Evolutionary conservation across 139 green algal genomes (phyloP), one percentile per base, ranked within the genome.

Genomic region (Chlamydomonas schloesseri): DNA sequence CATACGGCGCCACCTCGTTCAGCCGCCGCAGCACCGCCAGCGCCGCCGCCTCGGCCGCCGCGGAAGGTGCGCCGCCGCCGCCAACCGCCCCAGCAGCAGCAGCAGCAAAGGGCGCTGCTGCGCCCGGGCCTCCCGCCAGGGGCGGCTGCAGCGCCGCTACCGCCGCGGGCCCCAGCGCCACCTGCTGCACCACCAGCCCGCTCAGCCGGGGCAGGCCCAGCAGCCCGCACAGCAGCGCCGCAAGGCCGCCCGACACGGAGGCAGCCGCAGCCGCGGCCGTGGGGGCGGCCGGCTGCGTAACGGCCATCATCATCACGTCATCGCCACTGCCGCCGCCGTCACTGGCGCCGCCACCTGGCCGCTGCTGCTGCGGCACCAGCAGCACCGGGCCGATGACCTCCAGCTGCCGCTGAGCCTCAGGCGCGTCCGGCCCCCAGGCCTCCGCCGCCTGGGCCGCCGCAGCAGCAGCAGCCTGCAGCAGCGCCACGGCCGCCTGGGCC

Each of bases 171-270:
- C 17, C 13, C 34, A 53, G 18, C 34, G 34, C 71, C 71, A 58
- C 37, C 37, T 34, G 10, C 37, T 15, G 10, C 29, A 37, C 20
- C 53, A 81, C 53, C 50, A 81, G 47, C 34, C 37, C 53, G 53
- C 73, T 55, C 9, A 81, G 73, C 37, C 31, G 69, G 53, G 73
- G 73, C 57, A 81, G 73, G n/a, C 73, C 8, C 73, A 81, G 33
- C 24, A 58, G 33, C 14, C 42, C 76, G 26, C 60, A 72, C 29
- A 83, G 58, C 34, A 83, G 76, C 31, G 24, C 36, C 24, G 26
- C 36, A 6, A 83, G 76, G 9, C 76, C 76, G n/a, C n/a, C n/a
- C n/a, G n/a, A n/a, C n/a, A n/a, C 15, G 29, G 29, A 20, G 42
- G 42, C 42, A 50, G 42, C 42, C 42, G 42, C 42, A 5, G 42